These are phyloP conservation scores for Colletotrichum siamense DNA, from an alignment of 2,329 filamentous ascomycete genomes.

Conservation along the genomic window DNA sequence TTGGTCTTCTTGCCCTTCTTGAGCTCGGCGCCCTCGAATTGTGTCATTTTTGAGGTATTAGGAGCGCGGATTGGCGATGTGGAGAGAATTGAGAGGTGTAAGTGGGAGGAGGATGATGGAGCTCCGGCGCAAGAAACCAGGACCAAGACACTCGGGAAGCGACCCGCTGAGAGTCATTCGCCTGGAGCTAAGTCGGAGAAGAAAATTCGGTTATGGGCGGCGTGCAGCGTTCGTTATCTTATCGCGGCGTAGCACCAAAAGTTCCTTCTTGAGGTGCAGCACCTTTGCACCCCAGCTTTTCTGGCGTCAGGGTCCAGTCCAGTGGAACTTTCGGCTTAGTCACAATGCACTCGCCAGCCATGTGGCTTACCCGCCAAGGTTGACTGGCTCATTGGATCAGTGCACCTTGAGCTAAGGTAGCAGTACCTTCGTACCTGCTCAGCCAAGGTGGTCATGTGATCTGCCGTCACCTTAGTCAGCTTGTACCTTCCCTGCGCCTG, in stretches of 20 bases:
- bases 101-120: not conserved
- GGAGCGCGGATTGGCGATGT: not conserved
- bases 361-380: not conserved
- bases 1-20: conserved; percentile 38
- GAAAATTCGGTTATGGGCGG: conserved; percentile 18
- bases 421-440: not conserved
- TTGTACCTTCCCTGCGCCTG: not conserved
- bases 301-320: not conserved
- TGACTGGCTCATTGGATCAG: not conserved
- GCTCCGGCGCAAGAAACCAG: not conserved
- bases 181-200: conserved; percentile 14
- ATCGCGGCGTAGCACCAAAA: not conserved
- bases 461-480: not conserved
- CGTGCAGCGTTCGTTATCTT: conserved; percentile 18
- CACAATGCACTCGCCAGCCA: not conserved
- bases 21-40: conserved; percentile 29
- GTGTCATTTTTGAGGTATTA: conserved; percentile 29
- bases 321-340: not conserved
- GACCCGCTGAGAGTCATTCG: conserved; percentile 9
- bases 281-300: not conserved
- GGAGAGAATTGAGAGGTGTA: conserved; percentile 25
- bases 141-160: not conserved
- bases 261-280: not conserved
- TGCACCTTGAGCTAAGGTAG: not conserved
- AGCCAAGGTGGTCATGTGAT: not conserved